Conservation (phyloP, 2,329 filamentous ascomycete genomes). For the Penicillium decumbens region DNA sequence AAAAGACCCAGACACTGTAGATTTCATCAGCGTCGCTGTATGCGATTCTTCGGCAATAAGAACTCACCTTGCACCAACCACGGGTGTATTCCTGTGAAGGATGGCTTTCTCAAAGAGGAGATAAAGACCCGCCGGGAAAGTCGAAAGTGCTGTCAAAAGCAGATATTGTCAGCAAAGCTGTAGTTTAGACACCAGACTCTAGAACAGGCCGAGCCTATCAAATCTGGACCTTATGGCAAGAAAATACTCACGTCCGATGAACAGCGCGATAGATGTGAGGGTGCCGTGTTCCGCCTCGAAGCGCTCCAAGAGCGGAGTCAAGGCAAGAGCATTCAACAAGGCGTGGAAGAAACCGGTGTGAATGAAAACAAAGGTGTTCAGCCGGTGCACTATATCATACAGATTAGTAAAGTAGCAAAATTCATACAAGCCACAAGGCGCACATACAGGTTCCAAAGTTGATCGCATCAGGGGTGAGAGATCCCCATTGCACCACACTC, state of each 20-base stretch:
- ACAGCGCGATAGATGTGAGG: constrained; percentile 77
- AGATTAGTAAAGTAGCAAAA: constrained; percentile 1
- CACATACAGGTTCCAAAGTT: constrained; percentile 64
- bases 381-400: constrained; percentile 66
- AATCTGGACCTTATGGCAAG: neutral
- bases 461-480: constrained; percentile 72
- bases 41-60: neutral
- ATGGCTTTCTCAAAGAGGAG: constrained; percentile 71
- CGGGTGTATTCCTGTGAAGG: constrained; percentile 64
- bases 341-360: constrained; percentile 78
- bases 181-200: neutral
- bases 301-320: constrained; percentile 84
- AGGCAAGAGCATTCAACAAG: constrained; percentile 69
- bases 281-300: constrained; percentile 94
- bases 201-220: neutral
- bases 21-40: constrained; percentile 10
- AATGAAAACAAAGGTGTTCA: constrained; percentile 87
- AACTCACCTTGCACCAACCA: constrained; percentile 75
- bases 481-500: constrained; percentile 71
- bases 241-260: constrained; percentile 73
- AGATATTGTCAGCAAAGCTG: constrained; percentile 16
- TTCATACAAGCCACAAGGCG: neutral
- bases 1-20: constrained; percentile 81
- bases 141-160: constrained; percentile 60
- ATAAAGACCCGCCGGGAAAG: constrained; percentile 77